Conservation (phyloP, 2,329 filamentous ascomycete genomes). For the Neofusicoccum ribis region DNA sequence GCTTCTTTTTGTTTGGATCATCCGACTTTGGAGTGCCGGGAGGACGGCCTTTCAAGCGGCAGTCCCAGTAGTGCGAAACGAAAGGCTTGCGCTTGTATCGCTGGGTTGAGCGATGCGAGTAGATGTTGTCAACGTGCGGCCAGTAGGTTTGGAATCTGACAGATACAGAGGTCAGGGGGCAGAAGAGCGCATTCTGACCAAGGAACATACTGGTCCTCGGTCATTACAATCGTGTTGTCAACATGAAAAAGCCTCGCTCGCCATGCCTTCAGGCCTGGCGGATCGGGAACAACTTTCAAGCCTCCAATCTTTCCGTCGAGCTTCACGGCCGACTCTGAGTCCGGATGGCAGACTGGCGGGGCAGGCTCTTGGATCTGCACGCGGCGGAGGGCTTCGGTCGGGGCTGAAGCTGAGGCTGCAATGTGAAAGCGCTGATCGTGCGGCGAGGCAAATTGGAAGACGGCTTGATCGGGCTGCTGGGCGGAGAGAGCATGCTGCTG, state of each 20-base stretch:
- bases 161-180: constrained; percentile 6
- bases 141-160: constrained; percentile 76
- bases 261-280: constrained; percentile 69
- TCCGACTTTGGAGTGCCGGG: constrained; percentile 77
- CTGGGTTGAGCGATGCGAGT: constrained; percentile 80
- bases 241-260: constrained; percentile 72
- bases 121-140: constrained; percentile 80
- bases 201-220: constrained; percentile 66
- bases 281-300: constrained; percentile 61
- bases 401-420: neutral
- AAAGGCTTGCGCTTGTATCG: constrained; percentile 81
- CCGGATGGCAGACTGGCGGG: neutral
- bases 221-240: constrained; percentile 70
- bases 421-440: constrained; percentile 16
- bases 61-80: constrained; percentile 83
- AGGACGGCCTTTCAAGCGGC: constrained; percentile 75
- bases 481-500: constrained; percentile 28
- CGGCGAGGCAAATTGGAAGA: constrained; percentile 22
- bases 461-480: constrained; percentile 22
- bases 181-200: constrained; percentile 17
- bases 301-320: constrained; percentile 55
- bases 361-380: neutral
- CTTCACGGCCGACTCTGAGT: constrained; percentile 25
- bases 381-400: neutral
- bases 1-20: constrained; percentile 79